Evolutionary conservation across 2,329 filamentous ascomycete species (phyloP).

Genomic region (Alternaria angustiovoidea): DNA sequence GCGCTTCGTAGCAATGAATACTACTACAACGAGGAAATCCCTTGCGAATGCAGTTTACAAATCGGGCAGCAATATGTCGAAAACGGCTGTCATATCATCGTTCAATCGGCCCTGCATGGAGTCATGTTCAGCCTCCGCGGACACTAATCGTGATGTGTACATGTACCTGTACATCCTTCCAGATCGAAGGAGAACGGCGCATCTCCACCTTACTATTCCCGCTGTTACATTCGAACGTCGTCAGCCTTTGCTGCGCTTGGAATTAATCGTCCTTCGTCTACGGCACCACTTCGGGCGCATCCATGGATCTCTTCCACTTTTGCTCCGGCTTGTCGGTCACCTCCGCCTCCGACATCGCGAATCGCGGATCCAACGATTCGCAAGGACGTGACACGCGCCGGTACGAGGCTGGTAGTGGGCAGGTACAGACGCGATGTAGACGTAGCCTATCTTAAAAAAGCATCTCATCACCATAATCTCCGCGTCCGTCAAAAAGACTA

Average conservation of each 20-base stretch:
- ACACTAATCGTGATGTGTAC: slow-evolving; percentile 7
- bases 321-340: slow-evolving; percentile 3
- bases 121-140: slow-evolving; percentile 4
- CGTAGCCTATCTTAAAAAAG: slow-evolving; percentile 3
- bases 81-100: slow-evolving; percentile 2
- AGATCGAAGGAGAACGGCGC: slow-evolving; percentile 1
- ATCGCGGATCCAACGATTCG: slow-evolving; percentile 1
- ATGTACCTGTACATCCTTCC: slow-evolving; percentile 6
- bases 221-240: slow-evolving; percentile 3
- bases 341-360: slow-evolving; percentile 4
- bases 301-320: not conserved
- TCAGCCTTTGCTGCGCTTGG: slow-evolving; percentile 2
- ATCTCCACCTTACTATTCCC: slow-evolving; percentile 4
- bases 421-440: slow-evolving; percentile 1
- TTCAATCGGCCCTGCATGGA: slow-evolving; percentile 1
- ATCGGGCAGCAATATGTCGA: not conserved
- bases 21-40: slow-evolving; percentile 1
- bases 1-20: not conserved
- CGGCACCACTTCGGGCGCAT: not conserved
- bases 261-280: not conserved
- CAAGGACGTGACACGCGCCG: not conserved
- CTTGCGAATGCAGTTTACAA: slow-evolving; percentile 3
- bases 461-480: not conserved
- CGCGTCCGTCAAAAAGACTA: slow-evolving; percentile 5
- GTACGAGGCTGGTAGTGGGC: slow-evolving; percentile 2